Base-by-base conservation (phyloP, 73 alveolate species). In the Stentor coeruleus region DNA sequence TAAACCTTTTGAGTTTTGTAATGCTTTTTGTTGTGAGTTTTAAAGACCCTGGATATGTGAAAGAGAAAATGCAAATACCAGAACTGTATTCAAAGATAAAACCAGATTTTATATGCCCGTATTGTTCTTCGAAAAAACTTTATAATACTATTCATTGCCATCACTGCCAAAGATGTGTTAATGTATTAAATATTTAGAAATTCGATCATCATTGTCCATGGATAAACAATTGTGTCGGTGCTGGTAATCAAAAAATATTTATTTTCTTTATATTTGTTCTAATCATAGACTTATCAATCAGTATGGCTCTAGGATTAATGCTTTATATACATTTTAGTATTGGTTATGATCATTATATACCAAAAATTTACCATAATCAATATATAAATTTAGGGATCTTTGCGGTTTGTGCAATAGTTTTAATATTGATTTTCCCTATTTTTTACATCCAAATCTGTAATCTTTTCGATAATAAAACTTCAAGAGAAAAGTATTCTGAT, bases 141-240 rank as follows among this genome's bases (percentile, higher is more conserved):
- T 14, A 35, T 4, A 31, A 41, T n/a, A 39, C 31, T 15, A 80
- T 35, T 15, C 86, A 80, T 80, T 80, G 86, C 31, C 83, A 30
- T 14, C 30, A 37, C 58, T 80, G 86, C 58, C 40, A 80, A 20
- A 35, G 58, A 57, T 80, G 86, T 42, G 82, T 80, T 1, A n/a
- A n/a, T n/a, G n/a, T n/a, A 57, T 20, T 20, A 2, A 20, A 31
- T 57, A 31, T 57, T 0, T 31, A 57, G 0, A 75, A 75, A 60
- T 80, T 80, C 38, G 86, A 80, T n/a, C 86, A 80, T 80, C 86
- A 80, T 59, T 80, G 86, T 39, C 81, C 83, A 38, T 80, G 86
- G 77, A 80, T 80, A 38, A 75, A 59, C 35, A 80, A 80, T 30
- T 80, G 86, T 80, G 83, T 80, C 35, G 86, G 86, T 1, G 86